Percentiles rank a stretch among this genome's conserved stretches.
These are phyloP conservation scores for Hydnomerulius pinastri DNA, from an alignment of 768 basidiomycete species.

Conservation along the genomic window DNA sequence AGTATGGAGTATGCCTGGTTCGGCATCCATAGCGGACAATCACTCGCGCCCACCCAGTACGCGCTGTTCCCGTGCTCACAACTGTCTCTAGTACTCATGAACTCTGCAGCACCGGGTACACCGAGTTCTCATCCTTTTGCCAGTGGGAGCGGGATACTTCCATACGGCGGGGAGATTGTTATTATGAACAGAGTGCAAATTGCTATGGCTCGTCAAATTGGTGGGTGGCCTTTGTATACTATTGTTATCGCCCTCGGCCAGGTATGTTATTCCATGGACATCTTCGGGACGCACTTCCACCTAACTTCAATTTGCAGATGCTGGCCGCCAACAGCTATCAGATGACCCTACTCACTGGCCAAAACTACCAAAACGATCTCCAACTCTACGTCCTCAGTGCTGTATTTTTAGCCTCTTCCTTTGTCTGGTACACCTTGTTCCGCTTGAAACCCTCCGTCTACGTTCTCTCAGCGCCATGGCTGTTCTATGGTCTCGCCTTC, in stretches of 20 bases:
- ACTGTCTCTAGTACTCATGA: neutral
- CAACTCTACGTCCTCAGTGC: conserved; percentile 91
- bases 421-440: conserved; percentile 90
- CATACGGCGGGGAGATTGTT: conserved; percentile 59
- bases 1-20: conserved; percentile 69
- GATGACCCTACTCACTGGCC: conserved; percentile 85
- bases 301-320: conserved; percentile 51
- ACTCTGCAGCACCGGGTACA: conserved; percentile 35
- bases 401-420: conserved; percentile 83
- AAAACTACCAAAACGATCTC: conserved; percentile 76
- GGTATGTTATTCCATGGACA: conserved; percentile 36
- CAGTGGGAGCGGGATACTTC: conserved; percentile 44
- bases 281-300: neutral
- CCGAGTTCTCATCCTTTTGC: conserved; percentile 56
- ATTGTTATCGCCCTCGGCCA: conserved; percentile 87
- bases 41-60: conserved; percentile 78
- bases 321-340: conserved; percentile 92
- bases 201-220: conserved; percentile 75
- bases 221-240: conserved; percentile 90
- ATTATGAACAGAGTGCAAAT: conserved; percentile 87
- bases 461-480: conserved; percentile 83
- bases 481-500: conserved; percentile 90
- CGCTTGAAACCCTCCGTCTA: conserved; percentile 86
- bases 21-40: conserved; percentile 46
- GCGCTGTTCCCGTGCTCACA: conserved; percentile 33